phyloP scores from a whole-genome alignment of 257 asterid genomes.

The Scutellaria minor region DNA sequence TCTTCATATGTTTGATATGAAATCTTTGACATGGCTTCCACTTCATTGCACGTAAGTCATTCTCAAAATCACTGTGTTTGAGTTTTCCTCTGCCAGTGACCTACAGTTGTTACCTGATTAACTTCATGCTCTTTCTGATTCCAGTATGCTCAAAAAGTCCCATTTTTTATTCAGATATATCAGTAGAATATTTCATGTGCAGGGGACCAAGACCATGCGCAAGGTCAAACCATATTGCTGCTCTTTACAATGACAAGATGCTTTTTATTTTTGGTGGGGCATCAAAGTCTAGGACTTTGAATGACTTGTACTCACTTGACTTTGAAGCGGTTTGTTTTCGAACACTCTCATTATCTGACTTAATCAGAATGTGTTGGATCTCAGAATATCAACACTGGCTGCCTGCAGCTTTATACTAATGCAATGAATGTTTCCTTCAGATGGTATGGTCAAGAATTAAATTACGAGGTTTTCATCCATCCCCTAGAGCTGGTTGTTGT shows the following conservation, averaged over 20 bases:
- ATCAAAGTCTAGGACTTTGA: conserved; percentile 86
- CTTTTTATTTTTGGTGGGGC: conserved; percentile 89
- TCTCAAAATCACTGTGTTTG: conserved; percentile 1
- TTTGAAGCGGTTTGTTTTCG: conserved; percentile 79
- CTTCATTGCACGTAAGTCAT: conserved; percentile 96
- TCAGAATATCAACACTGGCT: background rate
- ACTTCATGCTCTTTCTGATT: conserved; percentile 22
- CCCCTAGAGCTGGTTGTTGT: conserved; percentile 97
- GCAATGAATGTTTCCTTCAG: conserved; percentile 48
- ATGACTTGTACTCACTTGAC: conserved; percentile 90
- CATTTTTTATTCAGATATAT: conserved; percentile 25
- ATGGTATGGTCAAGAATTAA: conserved; percentile 96
- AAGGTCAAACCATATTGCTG: conserved; percentile 85
- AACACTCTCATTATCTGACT: conserved; percentile 16
- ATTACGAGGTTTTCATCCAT: conserved; percentile 88
- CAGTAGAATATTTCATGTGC: conserved; percentile 36
- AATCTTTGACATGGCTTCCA: conserved; percentile 97
- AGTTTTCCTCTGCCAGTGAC: background rate
- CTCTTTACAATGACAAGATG: conserved; percentile 89
- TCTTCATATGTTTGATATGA: conserved; percentile 94
- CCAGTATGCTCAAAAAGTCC: background rate
- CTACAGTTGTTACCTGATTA: conserved; percentile 18
- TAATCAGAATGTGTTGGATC: conserved; percentile 14
- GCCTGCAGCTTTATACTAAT: conserved; percentile 19
- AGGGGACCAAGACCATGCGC: conserved; percentile 95